Evolutionary conservation across 2,329 filamentous ascomycete species (phyloP), one percentile per base, ranked within the genome.

Genomic region (Ceratocystis cubensis): DNA sequence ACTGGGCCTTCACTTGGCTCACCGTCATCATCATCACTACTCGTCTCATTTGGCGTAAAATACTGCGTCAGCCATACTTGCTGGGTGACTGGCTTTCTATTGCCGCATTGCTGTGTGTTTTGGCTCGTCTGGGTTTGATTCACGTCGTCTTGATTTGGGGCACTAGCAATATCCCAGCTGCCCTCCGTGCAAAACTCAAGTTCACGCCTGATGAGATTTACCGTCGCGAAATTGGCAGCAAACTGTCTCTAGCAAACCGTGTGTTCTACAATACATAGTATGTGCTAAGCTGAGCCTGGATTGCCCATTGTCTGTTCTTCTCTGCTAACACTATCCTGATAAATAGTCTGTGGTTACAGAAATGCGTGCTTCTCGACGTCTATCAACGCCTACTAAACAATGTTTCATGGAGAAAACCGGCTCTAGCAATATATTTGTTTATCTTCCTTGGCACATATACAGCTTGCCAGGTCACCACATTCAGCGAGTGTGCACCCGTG

Each of bases 401-500:
- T 25, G 65, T 73, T 13, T 68, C 69, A 1, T 70, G 68, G 44
- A 70, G 72, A 17, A 72, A 71, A 33, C 46, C 70, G 8, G 70
- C 73, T 20, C 71, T 75, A 8, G 65, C 69, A 37, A 56, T 65
- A 2, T 74, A 71, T 57, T 71, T 73, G 64, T 50, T 70, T 13
- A n/a, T 73, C 10, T 72, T 76, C 33, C 70, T 72, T 41, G 66
- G 66, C 8, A 73, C 74, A 2, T 75, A 75, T 61, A 65, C 73
- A 33, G 70, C 71, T 8, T 73, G 74, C 53, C 72, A 75, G 53
- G 71, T 75, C 46, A 69, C 71, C 7, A 75, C 73, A 2, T 74
- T 76, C 67, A 70, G 70, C 67, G 75, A 76, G 70, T 76, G 75
- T 68, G 68, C 76, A 13, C 81, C 81, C 2, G 79, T 83, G 70